Evolutionary conservation across 1,284 basidiomycete species (phyloP).

Genomic region (Pseudozyma sp.): DNA sequence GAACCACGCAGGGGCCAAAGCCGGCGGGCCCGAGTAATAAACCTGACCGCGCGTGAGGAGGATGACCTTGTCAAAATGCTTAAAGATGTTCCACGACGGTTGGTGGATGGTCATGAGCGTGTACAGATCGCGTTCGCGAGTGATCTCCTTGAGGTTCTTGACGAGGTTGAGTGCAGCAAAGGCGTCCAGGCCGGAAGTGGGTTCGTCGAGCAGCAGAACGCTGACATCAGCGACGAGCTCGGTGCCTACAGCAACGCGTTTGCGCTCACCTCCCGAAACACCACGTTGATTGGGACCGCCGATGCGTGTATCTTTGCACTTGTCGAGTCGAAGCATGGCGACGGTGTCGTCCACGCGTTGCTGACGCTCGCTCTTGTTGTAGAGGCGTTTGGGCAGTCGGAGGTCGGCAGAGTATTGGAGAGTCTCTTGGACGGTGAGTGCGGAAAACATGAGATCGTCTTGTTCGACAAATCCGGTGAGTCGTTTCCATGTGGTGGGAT

Average conservation of each 20-base stretch:
- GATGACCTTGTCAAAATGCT: conserved; percentile 50
- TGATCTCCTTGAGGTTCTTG: conserved; percentile 49
- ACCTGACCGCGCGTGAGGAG: conserved; percentile 47
- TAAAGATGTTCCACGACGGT: conserved; percentile 57
- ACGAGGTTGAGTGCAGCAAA: conserved; percentile 49
- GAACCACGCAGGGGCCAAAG: conserved; percentile 44
- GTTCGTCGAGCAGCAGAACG: conserved; percentile 56
- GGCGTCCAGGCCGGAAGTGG: conserved; percentile 53
- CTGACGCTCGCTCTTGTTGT: conserved; percentile 39
- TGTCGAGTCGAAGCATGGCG: conserved; percentile 52
- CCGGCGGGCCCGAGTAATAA: conserved; percentile 51
- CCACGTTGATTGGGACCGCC: conserved; percentile 49
- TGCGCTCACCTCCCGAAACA: conserved; percentile 56
- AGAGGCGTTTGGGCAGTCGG: conserved; percentile 35
- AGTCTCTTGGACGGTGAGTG: conserved; percentile 54
- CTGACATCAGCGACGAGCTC: conserved; percentile 49
- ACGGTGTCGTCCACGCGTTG: conserved; percentile 54
- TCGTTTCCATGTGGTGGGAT: conserved; percentile 56
- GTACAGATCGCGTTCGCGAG: conserved; percentile 35
- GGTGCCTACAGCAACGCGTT: conserved; percentile 47
- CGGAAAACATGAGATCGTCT: conserved; percentile 54
- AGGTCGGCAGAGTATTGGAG: conserved; percentile 56
- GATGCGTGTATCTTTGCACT: conserved; percentile 47
- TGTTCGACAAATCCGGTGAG: conserved; percentile 58
- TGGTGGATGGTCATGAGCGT: conserved; percentile 59